Base-by-base conservation (phyloP, 139 green algal genomes). In the Coelastrella sp. region DNA sequence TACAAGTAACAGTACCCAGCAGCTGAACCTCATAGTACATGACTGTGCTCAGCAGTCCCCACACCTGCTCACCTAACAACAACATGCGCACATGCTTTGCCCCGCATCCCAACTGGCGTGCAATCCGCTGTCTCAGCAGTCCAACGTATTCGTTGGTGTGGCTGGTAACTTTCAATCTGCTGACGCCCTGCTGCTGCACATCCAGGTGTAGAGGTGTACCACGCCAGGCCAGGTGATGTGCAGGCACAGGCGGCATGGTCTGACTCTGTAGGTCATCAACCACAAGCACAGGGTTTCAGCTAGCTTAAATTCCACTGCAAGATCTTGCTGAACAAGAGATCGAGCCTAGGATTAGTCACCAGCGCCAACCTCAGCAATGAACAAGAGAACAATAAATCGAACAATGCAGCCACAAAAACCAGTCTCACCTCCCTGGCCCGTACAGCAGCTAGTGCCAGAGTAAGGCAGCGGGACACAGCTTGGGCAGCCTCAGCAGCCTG, bases 121-220 rank as follows among this genome's bases (percentile, higher is more conserved):
- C 92, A n/a, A 94, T 41, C 23, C 66, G 51, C 19, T 86, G 75
- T 5, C 93, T 88, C 59, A 96, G 87, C 73, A 81, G 27, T 2
- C 92, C 92, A 21, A 96, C 87, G 13, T 94, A 94, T 77, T 88
- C 81, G 59, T 96, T 92, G 40, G 7, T 41, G 60, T 89, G 80
- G 59, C 74, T 51, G 0, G 27, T 38, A 41, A 94, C 6, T 21
- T 63, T 37, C 17, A 87, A n/a, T 21, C 74, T 48, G 64, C 66
- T 51, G 45, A 53, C 48, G 37, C 41, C n/a, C 17, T 86, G 37
- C 25, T 75, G 30, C 23, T 84, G 68, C 25, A 92, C 34, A 21
- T 93, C 90, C 40, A 92, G 37, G 68, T 66, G 8, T 48, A 90
- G 21, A 0, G 79, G 81, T 0, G 66, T 73, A 57, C 89, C 91